These are phyloP conservation scores for Ilyonectria mors-panacis DNA, from an alignment of 2,329 filamentous ascomycete species.

Conservation along the genomic window DNA sequence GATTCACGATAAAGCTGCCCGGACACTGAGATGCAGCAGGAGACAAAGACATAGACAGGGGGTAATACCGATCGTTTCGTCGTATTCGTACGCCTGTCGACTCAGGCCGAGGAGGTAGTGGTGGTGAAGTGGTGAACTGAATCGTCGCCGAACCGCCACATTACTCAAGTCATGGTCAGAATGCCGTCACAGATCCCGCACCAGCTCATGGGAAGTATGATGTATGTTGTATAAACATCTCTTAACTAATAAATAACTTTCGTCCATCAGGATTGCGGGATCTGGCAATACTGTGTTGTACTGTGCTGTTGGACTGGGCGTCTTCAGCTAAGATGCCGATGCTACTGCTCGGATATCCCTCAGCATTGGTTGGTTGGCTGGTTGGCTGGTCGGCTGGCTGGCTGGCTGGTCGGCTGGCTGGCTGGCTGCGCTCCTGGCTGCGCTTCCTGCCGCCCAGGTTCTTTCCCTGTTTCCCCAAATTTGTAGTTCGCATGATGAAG, in stretches of 20 bases:
- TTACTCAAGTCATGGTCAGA: constrained; percentile 1
- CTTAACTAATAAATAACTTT: background rate
- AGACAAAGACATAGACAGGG: background rate
- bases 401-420: too few species aligned
- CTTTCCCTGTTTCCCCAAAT: constrained; percentile 2
- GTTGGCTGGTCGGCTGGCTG: too few species aligned
- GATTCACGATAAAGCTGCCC: background rate
- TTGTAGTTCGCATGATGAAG: constrained; percentile 33
- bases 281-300: background rate
- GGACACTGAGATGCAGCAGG: background rate
- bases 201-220: background rate
- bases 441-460: background rate
- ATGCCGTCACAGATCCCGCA: background rate
- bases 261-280: background rate
- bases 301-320: background rate
- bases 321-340: constrained; percentile 7
- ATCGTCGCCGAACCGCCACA: constrained; percentile 11
- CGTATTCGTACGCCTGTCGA: constrained; percentile 36
- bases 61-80: background rate
- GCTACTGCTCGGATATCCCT: constrained; percentile 27
- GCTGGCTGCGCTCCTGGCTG: constrained; percentile 13
- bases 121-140: constrained; percentile 10
- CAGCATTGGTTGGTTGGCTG: constrained; percentile 23
- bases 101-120: constrained; percentile 8
- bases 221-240: background rate